Evolutionary conservation across 2,329 filamentous ascomycete genomes (phyloP).

Genomic region (Fusarium lyarnte): DNA sequence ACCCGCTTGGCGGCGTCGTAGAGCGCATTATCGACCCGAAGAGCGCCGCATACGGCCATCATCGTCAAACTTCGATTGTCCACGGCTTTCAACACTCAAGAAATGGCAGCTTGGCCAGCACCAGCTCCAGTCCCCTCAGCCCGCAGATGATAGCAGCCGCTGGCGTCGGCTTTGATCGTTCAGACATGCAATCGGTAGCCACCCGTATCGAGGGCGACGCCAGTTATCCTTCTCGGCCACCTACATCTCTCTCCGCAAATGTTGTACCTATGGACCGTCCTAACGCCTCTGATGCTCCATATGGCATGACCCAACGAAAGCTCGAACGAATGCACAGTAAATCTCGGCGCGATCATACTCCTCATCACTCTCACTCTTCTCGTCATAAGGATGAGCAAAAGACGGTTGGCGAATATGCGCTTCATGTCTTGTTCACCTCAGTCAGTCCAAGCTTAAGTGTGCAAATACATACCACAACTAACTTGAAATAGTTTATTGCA

Average conservation of each 20-base stretch:
- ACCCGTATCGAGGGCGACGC: conserved; percentile 58
- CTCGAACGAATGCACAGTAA: conserved; percentile 72
- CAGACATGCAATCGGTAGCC: conserved; percentile 59
- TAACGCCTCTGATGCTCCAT: conserved; percentile 55
- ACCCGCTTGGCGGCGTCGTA: conserved; percentile 53
- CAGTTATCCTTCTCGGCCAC: conserved; percentile 52
- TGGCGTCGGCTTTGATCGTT: conserved; percentile 64
- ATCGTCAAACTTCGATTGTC: conserved; percentile 96
- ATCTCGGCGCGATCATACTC: conserved; percentile 75
- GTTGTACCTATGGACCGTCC: conserved; percentile 55
- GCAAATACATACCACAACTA: conserved; percentile 9
- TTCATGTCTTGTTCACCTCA: conserved; percentile 95
- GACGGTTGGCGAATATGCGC: conserved; percentile 96
- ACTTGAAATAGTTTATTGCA: conserved; percentile 76
- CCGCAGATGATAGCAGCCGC: conserved; percentile 83
- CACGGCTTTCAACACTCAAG: conserved; percentile 93
- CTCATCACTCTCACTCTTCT: conserved; percentile 81
- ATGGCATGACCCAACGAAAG: conserved; percentile 60
- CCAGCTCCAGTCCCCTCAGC: conserved; percentile 84
- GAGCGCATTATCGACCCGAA: conserved; percentile 67
- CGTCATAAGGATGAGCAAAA: conserved; percentile 80
- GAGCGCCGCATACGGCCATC: conserved; percentile 76
- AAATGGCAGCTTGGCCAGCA: conserved; percentile 86
- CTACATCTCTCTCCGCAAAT: conserved; percentile 59
- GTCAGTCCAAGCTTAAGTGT: conserved; percentile 56